Evolutionary conservation across 2,329 filamentous ascomycete genomes (phyloP).

Genomic region (Pestalotiopsis sp.): DNA sequence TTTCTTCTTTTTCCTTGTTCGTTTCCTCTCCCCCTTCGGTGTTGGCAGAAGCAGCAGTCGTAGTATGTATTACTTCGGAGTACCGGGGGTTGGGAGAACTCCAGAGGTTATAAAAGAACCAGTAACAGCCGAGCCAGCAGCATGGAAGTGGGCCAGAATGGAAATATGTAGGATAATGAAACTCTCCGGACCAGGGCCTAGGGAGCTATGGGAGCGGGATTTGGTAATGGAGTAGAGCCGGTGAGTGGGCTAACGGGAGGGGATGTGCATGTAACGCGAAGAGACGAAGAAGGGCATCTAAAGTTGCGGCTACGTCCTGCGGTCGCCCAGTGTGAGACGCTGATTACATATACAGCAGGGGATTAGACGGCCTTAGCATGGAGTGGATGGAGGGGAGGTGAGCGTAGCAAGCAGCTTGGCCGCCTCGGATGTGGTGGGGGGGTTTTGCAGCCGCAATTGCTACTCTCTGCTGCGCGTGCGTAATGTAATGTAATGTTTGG

Average conservation of each 20-base stretch:
- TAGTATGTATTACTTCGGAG: not conserved
- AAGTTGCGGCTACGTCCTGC: conserved; percentile 28
- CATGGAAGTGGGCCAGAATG: conserved; percentile 12
- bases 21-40: not conserved
- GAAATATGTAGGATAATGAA: conserved; percentile 18
- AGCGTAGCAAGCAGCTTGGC: conserved; percentile 18
- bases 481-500: no score
- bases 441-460: conserved; percentile 2
- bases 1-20: no score
- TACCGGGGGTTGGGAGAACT: conserved; percentile 8
- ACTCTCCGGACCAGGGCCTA: conserved; percentile 10
- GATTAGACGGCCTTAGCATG: conserved; percentile 30
- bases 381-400: conserved; percentile 15
- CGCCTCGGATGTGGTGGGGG: conserved; percentile 18
- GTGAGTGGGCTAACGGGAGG: conserved; percentile 19
- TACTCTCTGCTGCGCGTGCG: not conserved
- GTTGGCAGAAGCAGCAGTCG: not conserved
- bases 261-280: conserved; percentile 28
- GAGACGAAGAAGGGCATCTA: conserved; percentile 26
- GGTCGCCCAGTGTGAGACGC: conserved; percentile 26
- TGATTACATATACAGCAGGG: conserved; percentile 35
- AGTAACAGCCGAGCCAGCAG: conserved; percentile 8
- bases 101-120: conserved; percentile 10
- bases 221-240: conserved; percentile 26
- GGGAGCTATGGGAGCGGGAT: conserved; percentile 19